Evolutionary conservation across 306 rosid species (phyloP).

Genomic region (Lathyrus sativus): DNA sequence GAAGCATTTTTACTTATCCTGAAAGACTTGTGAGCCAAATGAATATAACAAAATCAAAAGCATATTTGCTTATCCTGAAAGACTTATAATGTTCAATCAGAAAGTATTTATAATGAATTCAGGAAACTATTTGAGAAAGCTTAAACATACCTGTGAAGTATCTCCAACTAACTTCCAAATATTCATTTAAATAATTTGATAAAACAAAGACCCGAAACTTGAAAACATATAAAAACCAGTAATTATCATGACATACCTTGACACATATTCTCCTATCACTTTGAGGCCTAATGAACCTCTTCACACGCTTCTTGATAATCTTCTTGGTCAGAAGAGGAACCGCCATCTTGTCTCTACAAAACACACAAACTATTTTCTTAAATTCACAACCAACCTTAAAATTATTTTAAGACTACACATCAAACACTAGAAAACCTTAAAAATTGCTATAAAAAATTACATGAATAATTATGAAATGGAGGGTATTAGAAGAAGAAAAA

Average conservation of each 20-base stretch:
- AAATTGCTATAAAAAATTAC: too few relatives aligned
- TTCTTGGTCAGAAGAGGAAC: conserved; percentile 62
- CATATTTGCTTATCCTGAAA: too few relatives aligned
- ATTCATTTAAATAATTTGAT: neutral
- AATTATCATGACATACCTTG: conserved; percentile 38
- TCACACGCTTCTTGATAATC: conserved; percentile 69
- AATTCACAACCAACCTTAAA: neutral
- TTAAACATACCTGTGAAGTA: neutral
- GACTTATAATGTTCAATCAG: neutral
- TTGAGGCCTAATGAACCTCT: conserved; percentile 62
- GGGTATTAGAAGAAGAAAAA: neutral
- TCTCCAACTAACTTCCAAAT: neutral
- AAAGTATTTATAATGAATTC: neutral
- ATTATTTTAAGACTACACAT: too few relatives aligned
- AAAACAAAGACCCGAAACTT: neutral
- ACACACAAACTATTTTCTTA: neutral
- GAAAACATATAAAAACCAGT: neutral
- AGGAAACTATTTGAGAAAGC: neutral
- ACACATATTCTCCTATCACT: conserved; percentile 60
- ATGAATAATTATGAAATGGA: neutral
- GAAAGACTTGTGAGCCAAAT: neutral
- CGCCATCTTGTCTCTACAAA: conserved; percentile 49
- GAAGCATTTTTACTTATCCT: too few relatives aligned
- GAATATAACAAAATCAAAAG: too few relatives aligned
- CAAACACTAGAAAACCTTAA: too few relatives aligned